phyloP scores from a whole-genome alignment of 352 stramenopile species.

The Blastocystis sp. region DNA sequence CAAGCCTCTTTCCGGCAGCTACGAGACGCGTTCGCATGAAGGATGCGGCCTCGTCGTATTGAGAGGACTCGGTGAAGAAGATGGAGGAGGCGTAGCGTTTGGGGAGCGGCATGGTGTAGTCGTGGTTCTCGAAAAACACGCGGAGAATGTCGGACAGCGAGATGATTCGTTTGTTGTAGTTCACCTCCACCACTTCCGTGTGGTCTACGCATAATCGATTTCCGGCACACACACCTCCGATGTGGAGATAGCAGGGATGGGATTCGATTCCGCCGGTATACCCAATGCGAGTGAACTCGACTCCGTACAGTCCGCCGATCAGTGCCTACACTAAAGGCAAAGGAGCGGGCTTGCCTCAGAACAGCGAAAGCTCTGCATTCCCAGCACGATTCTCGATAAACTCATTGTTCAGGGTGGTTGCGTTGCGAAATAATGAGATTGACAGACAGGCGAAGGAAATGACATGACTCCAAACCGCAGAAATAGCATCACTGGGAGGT shows the following conservation, averaged over 20 bases:
- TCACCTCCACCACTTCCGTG: conserved; percentile 56
- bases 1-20: background rate
- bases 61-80: conserved; percentile 22
- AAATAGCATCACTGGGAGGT: too few relatives aligned
- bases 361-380: conserved; percentile 65
- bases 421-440: conserved; percentile 5
- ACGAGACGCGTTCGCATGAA: conserved; percentile 21
- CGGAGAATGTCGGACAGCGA: conserved; percentile 36
- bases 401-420: conserved; percentile 3
- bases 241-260: conserved; percentile 37
- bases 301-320: conserved; percentile 40
- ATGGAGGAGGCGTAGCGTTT: conserved; percentile 29
- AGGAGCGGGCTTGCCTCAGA: conserved; percentile 10
- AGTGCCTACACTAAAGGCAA: conserved; percentile 30
- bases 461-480: too few relatives aligned
- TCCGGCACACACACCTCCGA: background rate
- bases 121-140: conserved; percentile 67
- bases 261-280: conserved; percentile 24
- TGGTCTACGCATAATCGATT: conserved; percentile 13
- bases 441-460: background rate
- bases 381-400: conserved; percentile 52
- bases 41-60: conserved; percentile 30
- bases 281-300: conserved; percentile 41
- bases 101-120: conserved; percentile 16
- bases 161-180: conserved; percentile 43